Conservation (phyloP, 202 grass and related monocot species). For the Panicum virgatum region DNA sequence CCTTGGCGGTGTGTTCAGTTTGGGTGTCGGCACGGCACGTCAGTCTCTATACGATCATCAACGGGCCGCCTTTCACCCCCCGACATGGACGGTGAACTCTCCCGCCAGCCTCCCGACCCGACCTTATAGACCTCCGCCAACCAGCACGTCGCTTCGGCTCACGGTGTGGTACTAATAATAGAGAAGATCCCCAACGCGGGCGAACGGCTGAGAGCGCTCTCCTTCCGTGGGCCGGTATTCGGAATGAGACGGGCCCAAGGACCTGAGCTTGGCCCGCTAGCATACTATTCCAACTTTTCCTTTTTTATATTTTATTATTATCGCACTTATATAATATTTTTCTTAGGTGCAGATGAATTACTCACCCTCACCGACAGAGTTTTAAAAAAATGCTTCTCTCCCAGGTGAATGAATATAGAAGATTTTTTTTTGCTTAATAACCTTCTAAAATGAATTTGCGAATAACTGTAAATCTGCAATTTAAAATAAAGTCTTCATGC, state of each 20-base stretch:
- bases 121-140: not conserved
- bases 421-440: not conserved
- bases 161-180: constrained; percentile 34
- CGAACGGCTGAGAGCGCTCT: not conserved
- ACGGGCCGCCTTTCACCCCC: constrained; percentile 62
- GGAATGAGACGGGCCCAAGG: not conserved
- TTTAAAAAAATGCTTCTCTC: not conserved
- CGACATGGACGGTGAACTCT: not conserved
- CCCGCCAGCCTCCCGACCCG: accelerated
- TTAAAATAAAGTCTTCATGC: not conserved
- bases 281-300: not conserved
- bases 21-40: constrained; percentile 58
- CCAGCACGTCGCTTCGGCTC: accelerated
- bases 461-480: not conserved
- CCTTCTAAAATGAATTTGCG: not conserved
- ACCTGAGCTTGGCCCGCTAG: not conserved
- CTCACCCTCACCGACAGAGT: not conserved
- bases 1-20: constrained; percentile 41
- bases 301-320: not conserved
- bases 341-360: not conserved
- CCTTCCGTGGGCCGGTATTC: not conserved
- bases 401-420: not conserved
- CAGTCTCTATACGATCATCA: constrained; percentile 59
- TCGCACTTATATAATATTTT: not conserved
- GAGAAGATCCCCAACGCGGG: too few relatives aligned